These are phyloP conservation scores for Opeltia flavorubescens DNA, from an alignment of 495 filamentous ascomycete genomes.

Conservation along the genomic window DNA sequence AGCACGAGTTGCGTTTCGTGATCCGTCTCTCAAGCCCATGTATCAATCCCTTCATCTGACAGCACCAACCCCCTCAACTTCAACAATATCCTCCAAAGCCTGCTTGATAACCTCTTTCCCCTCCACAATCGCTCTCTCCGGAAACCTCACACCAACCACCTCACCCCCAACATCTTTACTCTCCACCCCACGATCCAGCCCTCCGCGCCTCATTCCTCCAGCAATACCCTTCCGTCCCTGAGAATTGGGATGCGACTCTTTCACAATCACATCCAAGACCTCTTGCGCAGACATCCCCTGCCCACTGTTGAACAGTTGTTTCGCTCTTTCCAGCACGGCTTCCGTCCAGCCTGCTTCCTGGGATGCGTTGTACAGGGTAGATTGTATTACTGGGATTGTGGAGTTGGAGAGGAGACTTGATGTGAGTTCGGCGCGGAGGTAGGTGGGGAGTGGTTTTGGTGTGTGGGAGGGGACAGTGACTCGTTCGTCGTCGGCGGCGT, in stretches of 20 bases:
- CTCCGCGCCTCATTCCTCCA: background rate
- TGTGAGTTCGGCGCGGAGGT: constrained; percentile 11
- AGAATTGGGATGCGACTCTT: no score
- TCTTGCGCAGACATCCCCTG: background rate
- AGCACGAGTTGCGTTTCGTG: no score
- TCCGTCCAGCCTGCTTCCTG: background rate
- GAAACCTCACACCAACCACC: background rate
- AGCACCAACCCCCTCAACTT: no score
- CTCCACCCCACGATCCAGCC: background rate
- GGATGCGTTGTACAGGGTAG: background rate
- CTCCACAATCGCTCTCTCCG: background rate
- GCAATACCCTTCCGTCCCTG: background rate
- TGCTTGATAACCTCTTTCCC: background rate
- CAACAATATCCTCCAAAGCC: background rate
- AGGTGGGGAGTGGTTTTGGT: background rate
- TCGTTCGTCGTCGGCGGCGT: background rate
- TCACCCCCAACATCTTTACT: background rate
- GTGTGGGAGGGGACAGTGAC: background rate
- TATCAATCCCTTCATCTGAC: no score
- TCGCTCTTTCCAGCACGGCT: background rate
- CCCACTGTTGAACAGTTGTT: background rate
- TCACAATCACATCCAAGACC: background rate
- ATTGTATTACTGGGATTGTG: constrained; percentile 3
- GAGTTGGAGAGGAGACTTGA: background rate
- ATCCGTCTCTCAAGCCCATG: no score